Conservation (phyloP, 805 yeast species). For the Spathaspora gorwiae region DNA sequence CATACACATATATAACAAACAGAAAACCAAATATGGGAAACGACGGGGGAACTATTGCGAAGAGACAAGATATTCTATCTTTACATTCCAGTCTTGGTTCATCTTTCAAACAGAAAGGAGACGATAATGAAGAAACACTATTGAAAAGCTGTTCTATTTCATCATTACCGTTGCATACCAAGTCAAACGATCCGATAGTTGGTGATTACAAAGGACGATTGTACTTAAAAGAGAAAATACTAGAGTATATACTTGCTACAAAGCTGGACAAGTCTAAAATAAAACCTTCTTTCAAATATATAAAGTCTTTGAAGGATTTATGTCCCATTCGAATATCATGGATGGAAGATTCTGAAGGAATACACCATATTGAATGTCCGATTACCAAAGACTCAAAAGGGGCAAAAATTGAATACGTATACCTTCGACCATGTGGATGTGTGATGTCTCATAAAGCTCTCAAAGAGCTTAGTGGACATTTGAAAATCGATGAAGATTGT, state of each 20-base stretch:
- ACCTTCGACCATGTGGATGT: constrained; percentile 38
- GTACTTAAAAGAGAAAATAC: constrained; percentile 57
- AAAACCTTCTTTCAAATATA: constrained; percentile 15
- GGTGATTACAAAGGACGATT: constrained; percentile 66
- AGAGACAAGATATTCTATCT: constrained; percentile 46
- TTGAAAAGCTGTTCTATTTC: constrained; percentile 51
- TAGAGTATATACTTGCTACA: constrained; percentile 50
- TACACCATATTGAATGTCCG: constrained; percentile 26
- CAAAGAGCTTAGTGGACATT: constrained; percentile 11
- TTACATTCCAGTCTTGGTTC: constrained; percentile 12
- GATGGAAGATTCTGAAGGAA: constrained; percentile 7
- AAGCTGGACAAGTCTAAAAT: constrained; percentile 19
- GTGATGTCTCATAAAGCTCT: constrained; percentile 24
- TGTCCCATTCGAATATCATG: constrained; percentile 20
- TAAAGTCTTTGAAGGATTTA: constrained; percentile 21
- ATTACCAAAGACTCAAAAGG: constrained; percentile 18
- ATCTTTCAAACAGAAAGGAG: constrained; percentile 4
- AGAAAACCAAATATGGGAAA: constrained; percentile 27
- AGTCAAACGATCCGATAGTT: constrained; percentile 43
- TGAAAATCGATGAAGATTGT: constrained; percentile 5
- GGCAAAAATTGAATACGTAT: constrained; percentile 17
- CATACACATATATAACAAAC: no score
- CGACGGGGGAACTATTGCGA: constrained; percentile 73
- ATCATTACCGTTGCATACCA: constrained; percentile 33
- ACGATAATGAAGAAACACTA: constrained; percentile 16